Base-by-base conservation (phyloP, 345 rosid genomes). In the Lumnitzera littorea region DNA sequence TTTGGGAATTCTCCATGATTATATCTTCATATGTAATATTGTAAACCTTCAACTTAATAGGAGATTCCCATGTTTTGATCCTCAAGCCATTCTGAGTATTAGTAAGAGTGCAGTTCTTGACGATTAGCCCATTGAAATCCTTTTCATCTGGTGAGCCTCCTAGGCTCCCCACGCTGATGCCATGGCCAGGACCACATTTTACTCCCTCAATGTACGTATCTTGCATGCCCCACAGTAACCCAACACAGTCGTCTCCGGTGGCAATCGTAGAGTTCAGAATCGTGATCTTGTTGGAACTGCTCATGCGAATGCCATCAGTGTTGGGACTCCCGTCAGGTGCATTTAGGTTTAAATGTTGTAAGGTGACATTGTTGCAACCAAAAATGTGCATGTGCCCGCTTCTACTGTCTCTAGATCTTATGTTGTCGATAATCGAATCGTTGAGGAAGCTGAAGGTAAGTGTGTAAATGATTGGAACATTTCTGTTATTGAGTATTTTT, bases 241-340 rank as follows among this genome's bases (percentile, higher is more conserved):
- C 43, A 36, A 36, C 43, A 9, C 43, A 36, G 43, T 36, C 43
- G 43, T 36, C 43, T 9, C 43, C 43, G 43, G 43, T 36, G 10
- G 9, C 43, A 7, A 36, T 36, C 1, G 43, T 36, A 9, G 43
- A 36, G 43, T 36, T 9, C 7, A 36, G 43, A 6, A 36, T 36
- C 1, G 5, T 54, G 57, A 54, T 54, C 15, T 54, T 20, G 10
- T 54, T 5, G 13, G 57, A 54, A 3, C 29, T 54, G 20, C 11
- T 1, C 11, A 56, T 56, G 2, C 36, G 59, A 47, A 56, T 56
- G 25, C 59, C 59, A 9, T 56, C 59, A 2, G 59, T 24, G 46
- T 56, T 56, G 46, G 59, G 59, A 12, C 59, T 56, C 1, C 29
- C 46, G 3, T 29, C n/a, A 1, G 59, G 59, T 6, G 59, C 59